Conservation (phyloP, 306 rosid genomes). For the Fragaria nilgerrensis region DNA sequence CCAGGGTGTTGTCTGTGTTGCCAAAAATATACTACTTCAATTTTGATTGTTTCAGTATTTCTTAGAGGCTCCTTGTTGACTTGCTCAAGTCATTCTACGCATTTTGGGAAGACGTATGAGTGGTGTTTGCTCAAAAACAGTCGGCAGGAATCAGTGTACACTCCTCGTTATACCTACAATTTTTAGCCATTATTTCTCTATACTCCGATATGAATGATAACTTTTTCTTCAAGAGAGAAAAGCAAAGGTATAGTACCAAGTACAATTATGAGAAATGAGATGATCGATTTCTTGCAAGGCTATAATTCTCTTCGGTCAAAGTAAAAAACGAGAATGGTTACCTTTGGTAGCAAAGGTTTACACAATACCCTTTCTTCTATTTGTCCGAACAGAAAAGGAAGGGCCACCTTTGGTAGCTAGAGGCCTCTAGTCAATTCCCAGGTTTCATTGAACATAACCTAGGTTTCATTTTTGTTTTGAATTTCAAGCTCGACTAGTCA, state of each 20-base stretch:
- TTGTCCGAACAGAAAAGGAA: not conserved
- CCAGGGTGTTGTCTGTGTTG: not conserved
- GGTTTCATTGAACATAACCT: too few species aligned
- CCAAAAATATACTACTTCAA: not conserved
- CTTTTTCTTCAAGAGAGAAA: not conserved
- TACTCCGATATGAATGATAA: not conserved
- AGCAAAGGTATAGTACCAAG: not conserved
- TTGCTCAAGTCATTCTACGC: not conserved
- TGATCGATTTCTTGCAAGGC: not conserved
- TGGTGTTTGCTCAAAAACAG: not conserved
- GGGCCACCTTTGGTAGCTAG: not conserved
- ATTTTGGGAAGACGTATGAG: not conserved
- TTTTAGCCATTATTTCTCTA: not conserved
- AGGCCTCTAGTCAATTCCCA: not conserved
- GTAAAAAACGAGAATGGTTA: not conserved
- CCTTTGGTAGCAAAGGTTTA: too few species aligned
- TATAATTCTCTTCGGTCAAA: not conserved
- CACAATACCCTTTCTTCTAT: not conserved
- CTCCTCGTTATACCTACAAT: not conserved
- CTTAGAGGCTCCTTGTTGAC: not conserved
- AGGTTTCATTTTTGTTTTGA: not conserved
- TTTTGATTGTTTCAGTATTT: not conserved
- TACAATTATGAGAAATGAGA: not conserved
- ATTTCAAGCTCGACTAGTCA: not conserved
- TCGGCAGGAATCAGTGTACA: not conserved